A percentile compares a stretch with the other conserved stretches of the same genome.
Conservation (phyloP, 345 rosid species). For the Populus davidiana region DNA sequence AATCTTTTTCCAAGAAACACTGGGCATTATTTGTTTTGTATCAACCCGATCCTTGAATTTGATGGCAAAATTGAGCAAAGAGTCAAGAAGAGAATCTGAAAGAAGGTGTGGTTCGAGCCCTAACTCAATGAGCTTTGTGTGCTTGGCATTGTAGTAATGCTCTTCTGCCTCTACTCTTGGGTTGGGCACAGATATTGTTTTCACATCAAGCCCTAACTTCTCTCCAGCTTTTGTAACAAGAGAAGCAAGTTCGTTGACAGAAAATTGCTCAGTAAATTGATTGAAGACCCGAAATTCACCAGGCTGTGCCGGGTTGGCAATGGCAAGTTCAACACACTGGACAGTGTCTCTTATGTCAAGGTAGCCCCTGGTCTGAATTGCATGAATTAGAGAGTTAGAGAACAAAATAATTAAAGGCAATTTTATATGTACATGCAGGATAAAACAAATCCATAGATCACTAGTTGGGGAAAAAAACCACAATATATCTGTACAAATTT, state of each 20-base stretch:
- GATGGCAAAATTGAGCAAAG: slow-evolving; percentile 78
- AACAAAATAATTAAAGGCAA: background rate
- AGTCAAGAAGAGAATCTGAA: slow-evolving; percentile 87
- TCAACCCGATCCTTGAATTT: slow-evolving; percentile 83
- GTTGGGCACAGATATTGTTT: slow-evolving; percentile 71
- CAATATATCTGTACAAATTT: background rate
- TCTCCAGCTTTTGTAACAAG: slow-evolving; percentile 81
- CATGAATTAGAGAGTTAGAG: background rate
- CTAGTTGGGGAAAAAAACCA: background rate
- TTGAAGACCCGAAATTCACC: slow-evolving; percentile 92
- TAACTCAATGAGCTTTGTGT: slow-evolving; percentile 87
- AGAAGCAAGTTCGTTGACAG: slow-evolving; percentile 83
- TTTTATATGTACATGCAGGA: background rate
- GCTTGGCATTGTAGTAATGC: slow-evolving; percentile 97
- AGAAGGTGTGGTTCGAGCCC: slow-evolving; percentile 91
- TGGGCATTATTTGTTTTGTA: slow-evolving; percentile 87
- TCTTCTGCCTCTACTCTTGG: slow-evolving; percentile 99
- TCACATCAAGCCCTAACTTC: slow-evolving; percentile 79
- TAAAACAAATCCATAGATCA: background rate
- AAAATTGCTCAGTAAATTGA: slow-evolving; percentile 95
- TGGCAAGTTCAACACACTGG: slow-evolving; percentile 89
- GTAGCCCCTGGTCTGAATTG: slow-evolving; percentile 89
- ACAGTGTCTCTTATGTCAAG: slow-evolving; percentile 97
- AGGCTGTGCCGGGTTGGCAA: slow-evolving; percentile 77
- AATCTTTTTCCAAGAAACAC: slow-evolving; percentile 84